phyloP scores from a whole-genome alignment of 305 asterid genomes.

The Fraxinus sp. region DNA sequence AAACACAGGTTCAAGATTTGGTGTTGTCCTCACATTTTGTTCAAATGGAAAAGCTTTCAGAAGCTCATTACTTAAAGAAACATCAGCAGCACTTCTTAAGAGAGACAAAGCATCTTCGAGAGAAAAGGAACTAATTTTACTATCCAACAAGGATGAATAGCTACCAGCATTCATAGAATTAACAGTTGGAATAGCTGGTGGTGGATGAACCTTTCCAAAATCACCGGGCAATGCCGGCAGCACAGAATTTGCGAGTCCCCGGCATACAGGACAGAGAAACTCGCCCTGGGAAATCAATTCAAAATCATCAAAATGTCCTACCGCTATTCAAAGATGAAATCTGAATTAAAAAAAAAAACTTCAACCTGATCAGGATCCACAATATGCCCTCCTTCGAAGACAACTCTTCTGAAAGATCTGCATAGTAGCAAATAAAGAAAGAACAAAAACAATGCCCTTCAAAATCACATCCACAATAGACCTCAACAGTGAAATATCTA shows the following conservation, averaged over 20 bases:
- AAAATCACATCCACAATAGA: not conserved
- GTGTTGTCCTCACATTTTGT: conserved; percentile 40
- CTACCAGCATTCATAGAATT: conserved; percentile 30
- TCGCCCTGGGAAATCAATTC: conserved; percentile 66
- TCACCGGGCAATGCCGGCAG: conserved; percentile 62
- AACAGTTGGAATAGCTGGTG: conserved; percentile 31
- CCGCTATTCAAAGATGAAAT: not conserved
- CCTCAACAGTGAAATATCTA: not conserved
- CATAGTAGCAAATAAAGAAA: conserved; percentile 12
- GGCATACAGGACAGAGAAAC: conserved; percentile 97
- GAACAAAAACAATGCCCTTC: conserved; percentile 11
- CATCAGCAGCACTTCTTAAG: conserved; percentile 56
- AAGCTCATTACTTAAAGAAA: conserved; percentile 46
- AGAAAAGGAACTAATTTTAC: conserved; percentile 35
- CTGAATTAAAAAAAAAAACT: conserved; percentile 13
- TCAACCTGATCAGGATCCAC: conserved; percentile 95
- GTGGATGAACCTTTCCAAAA: conserved; percentile 34
- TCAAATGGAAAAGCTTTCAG: conserved; percentile 53
- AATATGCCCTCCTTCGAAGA: conserved; percentile 92
- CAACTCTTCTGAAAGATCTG: conserved; percentile 77
- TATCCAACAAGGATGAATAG: conserved; percentile 34
- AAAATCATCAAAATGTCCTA: conserved; percentile 19
- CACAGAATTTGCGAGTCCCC: conserved; percentile 84
- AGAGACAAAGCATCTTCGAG: conserved; percentile 65
- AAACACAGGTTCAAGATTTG: conserved; percentile 58